Evolutionary conservation across 1,284 basidiomycete species (phyloP), one percentile per base, ranked within the genome.

Genomic region (Puccinia triticina): DNA sequence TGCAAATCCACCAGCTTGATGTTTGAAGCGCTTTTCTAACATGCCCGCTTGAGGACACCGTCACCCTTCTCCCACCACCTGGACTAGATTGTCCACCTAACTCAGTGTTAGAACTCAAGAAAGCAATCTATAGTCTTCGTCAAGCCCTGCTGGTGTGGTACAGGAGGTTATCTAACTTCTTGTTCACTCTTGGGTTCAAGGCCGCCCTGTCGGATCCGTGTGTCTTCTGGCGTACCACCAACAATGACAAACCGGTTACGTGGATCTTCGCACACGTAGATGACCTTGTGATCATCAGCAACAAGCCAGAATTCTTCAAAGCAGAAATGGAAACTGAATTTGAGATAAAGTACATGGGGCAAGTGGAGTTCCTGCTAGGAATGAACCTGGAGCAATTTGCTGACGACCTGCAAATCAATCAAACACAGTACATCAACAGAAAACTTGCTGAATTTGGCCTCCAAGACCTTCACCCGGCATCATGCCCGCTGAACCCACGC

Each of bases 81-180:
- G 67, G 67, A 11, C 12, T 40, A 2, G 34, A 71, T 14, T 11
- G 40, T 26, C 34, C 67, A 46, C 32, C 12, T 2, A 23, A 43
- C 2, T 4, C 18, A 3, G 29, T 43, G 26, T 18, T 34, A 18
- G 1, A 50, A 34, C 3, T 75, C 16, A 75, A 53, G 32, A 75
- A 75, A 21, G 73, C 50, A 4, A 18, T 75, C 26, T 75, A 75
- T 55, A 32, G 73, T 1, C 53, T 75, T 4, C 46, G 57, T 26
- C 73, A 75, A 32, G 43, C 73, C 11, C 29, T 50, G 2, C n/a
- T 43, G 18, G 43, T 34, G n/a, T 75, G 73, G 73, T 72, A 72
- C 48, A 29, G n/a, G n/a, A n/a, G n/a, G n/a, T n/a, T n/a, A n/a
- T n/a, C n/a, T n/a, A n/a, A n/a, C n/a, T n/a, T n/a, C n/a, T n/a